These are phyloP conservation scores for Salmacisia buchloeana DNA, from an alignment of 1,284 basidiomycete genomes.

Conservation along the genomic window DNA sequence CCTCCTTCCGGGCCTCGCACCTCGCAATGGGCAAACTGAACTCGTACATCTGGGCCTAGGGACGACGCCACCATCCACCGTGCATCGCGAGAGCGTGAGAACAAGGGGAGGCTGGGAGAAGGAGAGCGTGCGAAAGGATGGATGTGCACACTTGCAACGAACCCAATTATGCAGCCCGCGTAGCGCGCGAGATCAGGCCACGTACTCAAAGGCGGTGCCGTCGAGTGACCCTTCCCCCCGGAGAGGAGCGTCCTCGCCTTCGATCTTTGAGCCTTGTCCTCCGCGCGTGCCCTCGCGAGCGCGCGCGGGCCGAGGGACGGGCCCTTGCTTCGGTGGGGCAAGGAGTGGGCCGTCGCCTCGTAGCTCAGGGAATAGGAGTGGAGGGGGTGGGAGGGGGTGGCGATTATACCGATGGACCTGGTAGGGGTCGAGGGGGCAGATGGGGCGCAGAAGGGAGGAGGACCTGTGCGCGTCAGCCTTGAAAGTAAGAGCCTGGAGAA, in stretches of 20 bases:
- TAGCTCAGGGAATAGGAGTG: neutral
- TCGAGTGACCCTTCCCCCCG: neutral
- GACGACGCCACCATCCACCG: neutral
- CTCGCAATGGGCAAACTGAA: too few species aligned
- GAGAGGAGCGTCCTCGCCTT: neutral
- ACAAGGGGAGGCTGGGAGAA: neutral
- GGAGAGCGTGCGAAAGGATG: neutral
- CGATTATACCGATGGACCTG: neutral
- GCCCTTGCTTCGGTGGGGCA: neutral
- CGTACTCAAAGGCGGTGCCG: constrained; percentile 2
- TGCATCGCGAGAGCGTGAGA: too few species aligned
- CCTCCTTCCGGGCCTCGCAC: too few species aligned
- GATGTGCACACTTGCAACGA: too few species aligned
- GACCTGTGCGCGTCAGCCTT: neutral
- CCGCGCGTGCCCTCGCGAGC: too few species aligned
- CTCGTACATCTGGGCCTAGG: too few species aligned
- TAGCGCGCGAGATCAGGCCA: neutral
- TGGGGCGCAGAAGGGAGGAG: neutral
- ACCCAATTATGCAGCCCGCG: constrained; percentile 5
- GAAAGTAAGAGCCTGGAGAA: neutral
- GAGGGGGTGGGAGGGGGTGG: neutral
- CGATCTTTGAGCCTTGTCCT: too few species aligned
- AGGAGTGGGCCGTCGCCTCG: constrained; percentile 6
- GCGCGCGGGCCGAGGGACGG: constrained; percentile 1
- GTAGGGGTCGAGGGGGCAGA: neutral